Conservation (phyloP, 2,329 filamentous ascomycete species). For the Dendryphion nanum region DNA sequence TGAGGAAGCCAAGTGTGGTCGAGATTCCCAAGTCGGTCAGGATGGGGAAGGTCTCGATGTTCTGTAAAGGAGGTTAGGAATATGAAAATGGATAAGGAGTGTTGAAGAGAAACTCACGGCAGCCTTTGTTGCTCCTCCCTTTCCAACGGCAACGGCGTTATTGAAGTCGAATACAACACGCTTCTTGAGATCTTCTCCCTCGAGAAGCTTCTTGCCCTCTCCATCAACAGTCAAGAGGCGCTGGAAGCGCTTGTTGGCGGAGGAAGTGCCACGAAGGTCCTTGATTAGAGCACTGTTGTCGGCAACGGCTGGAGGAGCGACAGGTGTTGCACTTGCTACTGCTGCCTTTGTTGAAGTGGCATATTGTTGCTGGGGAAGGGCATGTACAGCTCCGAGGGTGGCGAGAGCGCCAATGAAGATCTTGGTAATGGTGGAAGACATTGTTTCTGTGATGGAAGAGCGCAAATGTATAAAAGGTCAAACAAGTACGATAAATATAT, state of each 20-base stretch:
- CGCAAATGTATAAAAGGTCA: slow-evolving; percentile 15
- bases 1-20: slow-evolving; percentile 40
- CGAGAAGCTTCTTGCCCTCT: slow-evolving; percentile 28
- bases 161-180: slow-evolving; percentile 64
- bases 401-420: slow-evolving; percentile 32
- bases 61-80: slow-evolving; percentile 16
- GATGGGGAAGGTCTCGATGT: slow-evolving; percentile 41
- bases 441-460: slow-evolving; percentile 24
- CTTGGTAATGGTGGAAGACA: slow-evolving; percentile 33
- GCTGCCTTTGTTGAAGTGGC: not conserved
- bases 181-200: slow-evolving; percentile 27
- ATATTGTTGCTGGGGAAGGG: slow-evolving; percentile 21
- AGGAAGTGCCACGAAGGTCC: slow-evolving; percentile 31
- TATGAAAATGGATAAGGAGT: not conserved
- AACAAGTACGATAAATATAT: slow-evolving; percentile 13
- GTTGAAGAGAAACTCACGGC: slow-evolving; percentile 15
- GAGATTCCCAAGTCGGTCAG: slow-evolving; percentile 39
- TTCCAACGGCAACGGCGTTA: slow-evolving; percentile 51
- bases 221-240: slow-evolving; percentile 26
- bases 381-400: slow-evolving; percentile 28
- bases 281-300: slow-evolving; percentile 25
- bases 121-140: slow-evolving; percentile 44
- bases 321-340: slow-evolving; percentile 1
- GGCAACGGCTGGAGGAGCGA: slow-evolving; percentile 9
- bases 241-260: slow-evolving; percentile 41